These are phyloP conservation scores for Aspergillus homomorphus DNA, from an alignment of 495 filamentous ascomycete genomes.

Conservation along the genomic window DNA sequence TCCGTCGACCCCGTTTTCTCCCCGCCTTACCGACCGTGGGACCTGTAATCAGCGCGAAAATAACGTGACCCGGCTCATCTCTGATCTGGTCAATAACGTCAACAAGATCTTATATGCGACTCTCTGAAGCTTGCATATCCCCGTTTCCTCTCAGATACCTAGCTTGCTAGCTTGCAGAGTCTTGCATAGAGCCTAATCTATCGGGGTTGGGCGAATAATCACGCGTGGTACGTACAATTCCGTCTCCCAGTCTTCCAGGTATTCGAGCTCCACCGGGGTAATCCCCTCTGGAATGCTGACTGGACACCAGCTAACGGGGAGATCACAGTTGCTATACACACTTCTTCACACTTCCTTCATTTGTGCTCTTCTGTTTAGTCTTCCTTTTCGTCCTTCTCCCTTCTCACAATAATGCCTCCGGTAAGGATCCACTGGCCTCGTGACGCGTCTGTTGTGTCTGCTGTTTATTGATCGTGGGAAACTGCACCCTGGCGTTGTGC, in stretches of 20 bases:
- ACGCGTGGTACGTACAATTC: slow-evolving; percentile 45
- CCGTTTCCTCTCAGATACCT: slow-evolving; percentile 21
- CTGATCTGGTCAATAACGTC: slow-evolving; percentile 27
- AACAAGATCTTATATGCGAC: slow-evolving; percentile 28
- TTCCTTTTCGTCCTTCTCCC: slow-evolving; percentile 23
- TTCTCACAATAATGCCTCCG: slow-evolving; percentile 39
- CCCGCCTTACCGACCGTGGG: slow-evolving; percentile 14
- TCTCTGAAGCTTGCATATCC: slow-evolving; percentile 20
- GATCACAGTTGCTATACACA: slow-evolving; percentile 27
- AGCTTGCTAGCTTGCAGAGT: slow-evolving; percentile 14
- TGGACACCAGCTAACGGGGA: slow-evolving; percentile 21
- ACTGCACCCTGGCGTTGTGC: background rate
- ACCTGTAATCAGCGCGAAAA: slow-evolving; percentile 21
- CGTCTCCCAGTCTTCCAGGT: slow-evolving; percentile 30
- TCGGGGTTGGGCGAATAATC: slow-evolving; percentile 33
- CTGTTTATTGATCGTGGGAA: background rate
- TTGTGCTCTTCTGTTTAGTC: slow-evolving; percentile 27
- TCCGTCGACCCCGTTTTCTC: slow-evolving; percentile 3
- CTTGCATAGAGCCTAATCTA: slow-evolving; percentile 28
- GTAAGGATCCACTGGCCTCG: slow-evolving; percentile 35
- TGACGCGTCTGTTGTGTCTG: slow-evolving; percentile 18
- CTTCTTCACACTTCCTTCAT: slow-evolving; percentile 24
- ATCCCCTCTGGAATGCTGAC: slow-evolving; percentile 44
- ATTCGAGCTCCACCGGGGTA: slow-evolving; percentile 40
- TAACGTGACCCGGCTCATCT: slow-evolving; percentile 23